Base-by-base conservation (phyloP, 1,284 basidiomycete species). In the Wolfiporia cocos region DNA sequence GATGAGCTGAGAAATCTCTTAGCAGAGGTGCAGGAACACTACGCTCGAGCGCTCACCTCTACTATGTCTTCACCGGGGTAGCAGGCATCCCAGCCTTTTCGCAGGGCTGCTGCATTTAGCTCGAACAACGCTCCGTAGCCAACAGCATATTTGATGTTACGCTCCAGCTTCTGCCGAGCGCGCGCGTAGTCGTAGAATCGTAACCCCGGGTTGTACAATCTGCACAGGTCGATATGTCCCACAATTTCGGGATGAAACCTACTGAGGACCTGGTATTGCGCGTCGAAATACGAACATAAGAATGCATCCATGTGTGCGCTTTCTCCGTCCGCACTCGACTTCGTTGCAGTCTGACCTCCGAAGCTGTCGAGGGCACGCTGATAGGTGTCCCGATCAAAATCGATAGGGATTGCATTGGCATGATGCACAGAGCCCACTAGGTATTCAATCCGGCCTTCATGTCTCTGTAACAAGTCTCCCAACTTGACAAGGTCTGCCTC, bases 341-440 rank as follows among this genome's bases (percentile, higher is more conserved):
- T 9, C 12, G 9, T 15, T 6, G 18, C 49, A 26, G 24, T 40
- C 46, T 40, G 46, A 10, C 47, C 31, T 23, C 54, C 44, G 49
- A 76, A 71, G 49, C 65, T 72, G 11, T 61, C 56, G 21, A 92
- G 57, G 2, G 84, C 78, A 31, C 62, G 66, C 41, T 78, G 66
- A 68, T 81, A 95, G 2, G 84, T 91, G 5, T 66, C 51, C 34
- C 66, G 51, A 67, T 97, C 92, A 56, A 99, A 96, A 66, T 99
- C 95, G 64, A 99, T 97, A 2, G 94, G 92, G 17, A 92, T 78
- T 11, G 71, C 73, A 53, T 84, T 76, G 56, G 92, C 91, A 57
- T 98, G 96, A 61, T 99, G 96, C 5, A 99, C 72, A 35, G 87
- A 92, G 4, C 96, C 95, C 40, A 99, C 91, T 53, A 98, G 62